Percentiles rank a stretch among this genome's conserved stretches.
Conservation (phyloP, 2,329 filamentous ascomycete species). For the Hypomyces perniciosus region DNA sequence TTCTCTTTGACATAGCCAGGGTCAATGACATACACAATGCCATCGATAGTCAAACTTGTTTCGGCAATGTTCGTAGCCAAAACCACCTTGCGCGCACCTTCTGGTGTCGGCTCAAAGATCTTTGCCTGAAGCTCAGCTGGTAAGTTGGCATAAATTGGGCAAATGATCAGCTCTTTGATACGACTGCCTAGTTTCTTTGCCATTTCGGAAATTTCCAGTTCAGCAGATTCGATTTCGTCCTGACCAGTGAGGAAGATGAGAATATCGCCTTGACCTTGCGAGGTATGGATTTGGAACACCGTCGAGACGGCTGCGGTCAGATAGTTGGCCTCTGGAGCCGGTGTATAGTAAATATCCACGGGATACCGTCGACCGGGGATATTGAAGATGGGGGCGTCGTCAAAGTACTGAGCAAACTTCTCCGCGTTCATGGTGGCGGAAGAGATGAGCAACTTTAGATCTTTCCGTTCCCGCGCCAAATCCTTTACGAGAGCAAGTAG, state of each 20-base stretch:
- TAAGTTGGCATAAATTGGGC: constrained; percentile 90
- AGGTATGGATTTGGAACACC: constrained; percentile 90
- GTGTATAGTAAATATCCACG: constrained; percentile 87
- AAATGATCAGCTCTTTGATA: constrained; percentile 80
- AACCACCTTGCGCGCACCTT: constrained; percentile 81
- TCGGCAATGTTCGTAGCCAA: constrained; percentile 96
- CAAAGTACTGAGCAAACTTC: constrained; percentile 88
- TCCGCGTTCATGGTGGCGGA: constrained; percentile 92
- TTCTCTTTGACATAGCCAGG: constrained; percentile 95
- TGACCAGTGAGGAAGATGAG: constrained; percentile 92
- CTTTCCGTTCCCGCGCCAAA: constrained; percentile 72
- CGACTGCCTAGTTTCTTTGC: constrained; percentile 78
- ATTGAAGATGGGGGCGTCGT: constrained; percentile 89
- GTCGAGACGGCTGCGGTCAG: constrained; percentile 86
- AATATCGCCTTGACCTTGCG: constrained; percentile 79
- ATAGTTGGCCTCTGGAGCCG: constrained; percentile 89
- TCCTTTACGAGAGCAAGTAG: constrained; percentile 84
- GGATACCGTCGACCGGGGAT: constrained; percentile 85
- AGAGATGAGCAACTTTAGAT: constrained; percentile 85
- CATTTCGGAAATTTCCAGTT: constrained; percentile 78
- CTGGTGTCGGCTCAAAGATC: constrained; percentile 90
- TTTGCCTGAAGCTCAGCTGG: constrained; percentile 86
- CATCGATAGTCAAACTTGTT: constrained; percentile 91
- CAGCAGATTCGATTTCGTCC: constrained; percentile 89
- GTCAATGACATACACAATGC: constrained; percentile 93